Base-by-base conservation (phyloP, 2,329 filamentous ascomycete genomes). In the Phyllosticta capitalensis region DNA sequence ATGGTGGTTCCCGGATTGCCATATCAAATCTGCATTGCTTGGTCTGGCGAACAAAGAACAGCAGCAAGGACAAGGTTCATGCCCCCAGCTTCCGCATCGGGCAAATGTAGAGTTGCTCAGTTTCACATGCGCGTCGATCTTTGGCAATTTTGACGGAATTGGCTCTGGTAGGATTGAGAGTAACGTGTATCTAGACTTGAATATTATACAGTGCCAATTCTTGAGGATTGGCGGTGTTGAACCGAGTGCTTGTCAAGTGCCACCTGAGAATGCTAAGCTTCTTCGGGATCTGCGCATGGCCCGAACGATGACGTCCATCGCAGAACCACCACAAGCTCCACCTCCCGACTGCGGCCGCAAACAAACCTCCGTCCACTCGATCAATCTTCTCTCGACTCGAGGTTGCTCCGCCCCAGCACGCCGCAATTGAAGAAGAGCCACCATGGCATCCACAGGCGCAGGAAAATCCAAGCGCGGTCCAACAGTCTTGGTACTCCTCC, bases 401-500 rank as follows among this genome's bases (percentile, higher is more conserved):
- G 56, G 50, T 30, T 26, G 9, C 17, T n/a, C 28, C 21, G 56
- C 28, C 50, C 45, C 49, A 22, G 28, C 21, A 7, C 24, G 21
- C 9, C 19, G 22, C 33, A 48, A 17, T 5, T 19, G 38, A 1
- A 45, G 9, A 14, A 12, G 45, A 22, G 38, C 26, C 52, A 53
- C 58, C 50, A 59, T 59, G 58, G 58, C 58, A 48, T 59, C 58
- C 5, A 52, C 58, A 21, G 53, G 45, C 3, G 22, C 58, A 19
- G 58, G 52, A 48, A 53, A 65, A 38, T 63, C 67, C 56, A 85
- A 84, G 69, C 77, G 82, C 67, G 78, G 81, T 17, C 81, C 81
- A n/a, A 84, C 83, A 56, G 82, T 85, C 62, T 74, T 86, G 71
- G 83, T 85, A 76, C 58, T 76, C 65, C 52, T 50, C 38, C n/a